Evolutionary conservation across 148 eudicot species (phyloP).

Genomic region (Camellia sinensis): DNA sequence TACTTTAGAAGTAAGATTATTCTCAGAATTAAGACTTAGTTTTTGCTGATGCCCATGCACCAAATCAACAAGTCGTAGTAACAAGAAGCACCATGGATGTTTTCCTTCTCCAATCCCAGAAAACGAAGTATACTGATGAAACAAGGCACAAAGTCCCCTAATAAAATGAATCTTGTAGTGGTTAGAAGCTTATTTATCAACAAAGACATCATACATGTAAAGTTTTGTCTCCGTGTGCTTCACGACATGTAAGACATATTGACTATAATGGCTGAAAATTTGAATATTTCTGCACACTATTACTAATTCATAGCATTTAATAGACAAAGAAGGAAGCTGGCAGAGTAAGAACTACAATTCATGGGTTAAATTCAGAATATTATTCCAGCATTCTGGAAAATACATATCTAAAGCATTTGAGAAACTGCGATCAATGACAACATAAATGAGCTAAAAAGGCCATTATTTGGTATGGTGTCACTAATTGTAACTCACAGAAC

Average conservation of each 20-base stretch:
- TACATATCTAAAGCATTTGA: not conserved
- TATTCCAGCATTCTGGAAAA: not conserved
- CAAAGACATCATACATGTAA: not conserved
- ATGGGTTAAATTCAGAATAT: constrained; percentile 3
- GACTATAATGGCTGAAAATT: not conserved
- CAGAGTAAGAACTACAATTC: not conserved
- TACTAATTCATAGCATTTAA: not conserved
- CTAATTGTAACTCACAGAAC: constrained; percentile 7
- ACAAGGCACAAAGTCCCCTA: not conserved
- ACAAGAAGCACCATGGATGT: constrained; percentile 2
- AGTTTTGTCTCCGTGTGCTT: not conserved
- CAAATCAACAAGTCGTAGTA: not conserved
- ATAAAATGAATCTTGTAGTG: not conserved
- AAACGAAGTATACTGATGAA: not conserved
- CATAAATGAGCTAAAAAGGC: not conserved
- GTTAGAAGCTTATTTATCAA: not conserved
- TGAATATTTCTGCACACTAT: not conserved
- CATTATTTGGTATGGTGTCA: not conserved
- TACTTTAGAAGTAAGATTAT: not conserved
- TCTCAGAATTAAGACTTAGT: not conserved
- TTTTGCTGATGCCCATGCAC: not conserved
- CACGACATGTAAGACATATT: not conserved
- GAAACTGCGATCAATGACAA: not conserved
- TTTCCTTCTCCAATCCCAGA: not conserved
- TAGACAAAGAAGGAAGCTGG: constrained; percentile 1